Base-by-base conservation (phyloP, 805 yeast genomes). In the Metschnikowia corniflorae region DNA sequence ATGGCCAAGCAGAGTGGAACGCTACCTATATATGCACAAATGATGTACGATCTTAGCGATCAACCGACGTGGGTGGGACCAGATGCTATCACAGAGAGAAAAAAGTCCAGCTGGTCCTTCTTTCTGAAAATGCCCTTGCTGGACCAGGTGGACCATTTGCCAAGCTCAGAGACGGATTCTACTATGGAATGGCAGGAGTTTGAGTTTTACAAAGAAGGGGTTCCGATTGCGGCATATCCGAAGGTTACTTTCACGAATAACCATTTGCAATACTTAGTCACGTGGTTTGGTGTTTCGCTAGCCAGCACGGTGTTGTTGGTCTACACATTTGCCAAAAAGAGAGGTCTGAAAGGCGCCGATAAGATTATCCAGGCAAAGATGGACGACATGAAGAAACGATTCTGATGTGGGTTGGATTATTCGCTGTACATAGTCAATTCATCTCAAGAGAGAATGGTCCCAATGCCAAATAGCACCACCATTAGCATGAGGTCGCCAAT, bases 211-310 rank as follows among this genome's bases (percentile, higher is more conserved):
- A 75, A 71, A 40, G 82, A 86, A 5, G 98, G 98, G 36, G 91
- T 91, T 6, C 98, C 98, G 8, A 58, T 93, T 8, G 98, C 96
- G 1, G 79, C 82, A 37, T 62, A 70, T 7, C 89, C 96, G n/a
- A 78, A 77, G 49, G 77, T 91, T 22, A 89, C 81, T 47, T 73
- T 86, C 55, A 79, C 83, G 43, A 93, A 93, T 58, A 87, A 88
- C 55, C 98, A 93, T 56, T 63, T 89, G 58, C 96, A 91, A 58
- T 93, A 93, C 58, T 65, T 93, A 53, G 78, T 87, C 15, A 93
- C 98, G 0, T 93, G 98, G 98, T 91, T 86, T 58, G 95, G 96
- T 0, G 73, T 91, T 28, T 78, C 88, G 2, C 51, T 84, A 26
- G 75, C 86, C 25, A 82, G 95, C 24, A 51, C 88, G 0, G 76